Percentiles rank a stretch among this genome's conserved stretches.
These are phyloP conservation scores for Carex littledalei DNA, from an alignment of 176 grass and related monocot genomes.

Conservation along the genomic window DNA sequence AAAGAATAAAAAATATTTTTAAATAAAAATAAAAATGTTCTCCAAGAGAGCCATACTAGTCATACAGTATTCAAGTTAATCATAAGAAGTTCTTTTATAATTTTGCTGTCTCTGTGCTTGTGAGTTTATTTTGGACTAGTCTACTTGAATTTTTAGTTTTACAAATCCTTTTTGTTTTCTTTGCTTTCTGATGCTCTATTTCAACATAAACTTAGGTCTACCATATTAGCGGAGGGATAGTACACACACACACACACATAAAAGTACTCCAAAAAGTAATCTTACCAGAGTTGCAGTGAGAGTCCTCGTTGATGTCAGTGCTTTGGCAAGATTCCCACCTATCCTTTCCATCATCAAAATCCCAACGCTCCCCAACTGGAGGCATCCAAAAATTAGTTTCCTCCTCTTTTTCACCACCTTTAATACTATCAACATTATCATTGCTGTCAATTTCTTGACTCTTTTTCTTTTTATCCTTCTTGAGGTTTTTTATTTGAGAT, in stretches of 20 bases:
- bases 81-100: not conserved
- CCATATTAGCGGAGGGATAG: not conserved
- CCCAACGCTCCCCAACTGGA: slow-evolving; percentile 69
- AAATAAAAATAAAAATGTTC: not conserved
- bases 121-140: not conserved
- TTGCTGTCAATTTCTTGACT: slow-evolving; percentile 26
- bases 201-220: not conserved
- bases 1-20: not conserved
- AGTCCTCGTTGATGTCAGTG: slow-evolving; percentile 21
- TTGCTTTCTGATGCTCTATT: not conserved
- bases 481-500: slow-evolving; percentile 29
- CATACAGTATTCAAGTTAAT: not conserved
- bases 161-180: not conserved
- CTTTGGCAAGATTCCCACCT: slow-evolving; percentile 46
- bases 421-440: slow-evolving; percentile 31
- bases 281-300: slow-evolving; percentile 27
- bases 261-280: not conserved
- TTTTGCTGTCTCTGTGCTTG: not conserved
- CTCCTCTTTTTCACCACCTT: slow-evolving; percentile 37
- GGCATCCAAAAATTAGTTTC: slow-evolving; percentile 76
- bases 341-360: slow-evolving; percentile 69
- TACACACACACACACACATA: not conserved
- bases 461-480: slow-evolving; percentile 54
- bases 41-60: not conserved
- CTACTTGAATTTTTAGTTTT: not conserved